Conservation (phyloP, 805 yeast genomes). For the Monosporozyma siamensis region DNA sequence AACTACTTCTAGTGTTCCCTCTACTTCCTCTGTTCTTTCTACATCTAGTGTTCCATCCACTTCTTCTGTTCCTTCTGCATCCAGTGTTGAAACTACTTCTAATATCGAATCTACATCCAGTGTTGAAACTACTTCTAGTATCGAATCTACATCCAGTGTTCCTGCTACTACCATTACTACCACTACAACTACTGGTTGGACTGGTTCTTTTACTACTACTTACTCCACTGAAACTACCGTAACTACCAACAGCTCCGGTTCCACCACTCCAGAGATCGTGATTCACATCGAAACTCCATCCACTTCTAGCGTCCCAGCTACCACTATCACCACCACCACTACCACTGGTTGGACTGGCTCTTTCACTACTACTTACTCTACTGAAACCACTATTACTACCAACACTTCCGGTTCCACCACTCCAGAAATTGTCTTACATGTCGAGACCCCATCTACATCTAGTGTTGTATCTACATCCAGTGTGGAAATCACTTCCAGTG, state of each 20-base stretch:
- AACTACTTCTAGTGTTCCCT: background rate
- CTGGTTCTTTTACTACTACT: conserved; percentile 2
- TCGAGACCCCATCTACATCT: conserved; percentile 10
- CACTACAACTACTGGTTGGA: conserved; percentile 3
- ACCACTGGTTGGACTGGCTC: conserved; percentile 10
- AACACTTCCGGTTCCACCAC: conserved; percentile 5
- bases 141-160: conserved; percentile 6
- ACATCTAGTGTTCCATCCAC: too few species aligned
- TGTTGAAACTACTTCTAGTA: conserved; percentile 10
- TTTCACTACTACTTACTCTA: conserved; percentile 9
- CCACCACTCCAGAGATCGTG: conserved; percentile 3
- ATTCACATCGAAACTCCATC: conserved; percentile 2
- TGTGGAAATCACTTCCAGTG: background rate
- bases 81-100: conserved; percentile 4
- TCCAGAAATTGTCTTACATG: conserved; percentile 11
- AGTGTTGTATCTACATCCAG: background rate
- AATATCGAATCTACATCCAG: conserved; percentile 13
- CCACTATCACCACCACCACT: conserved; percentile 2
- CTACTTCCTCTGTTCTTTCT: too few species aligned
- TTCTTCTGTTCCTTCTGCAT: too few species aligned
- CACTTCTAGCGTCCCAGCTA: conserved; percentile 1
- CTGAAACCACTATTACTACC: conserved; percentile 5
- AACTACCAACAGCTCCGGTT: background rate
- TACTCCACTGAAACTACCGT: conserved; percentile 4
- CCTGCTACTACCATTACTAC: background rate